Percentiles rank a stretch among this genome's conserved stretches.
Evolutionary conservation across 1,139 yeast species (phyloP).

Genomic region (Taphrina pruni): DNA sequence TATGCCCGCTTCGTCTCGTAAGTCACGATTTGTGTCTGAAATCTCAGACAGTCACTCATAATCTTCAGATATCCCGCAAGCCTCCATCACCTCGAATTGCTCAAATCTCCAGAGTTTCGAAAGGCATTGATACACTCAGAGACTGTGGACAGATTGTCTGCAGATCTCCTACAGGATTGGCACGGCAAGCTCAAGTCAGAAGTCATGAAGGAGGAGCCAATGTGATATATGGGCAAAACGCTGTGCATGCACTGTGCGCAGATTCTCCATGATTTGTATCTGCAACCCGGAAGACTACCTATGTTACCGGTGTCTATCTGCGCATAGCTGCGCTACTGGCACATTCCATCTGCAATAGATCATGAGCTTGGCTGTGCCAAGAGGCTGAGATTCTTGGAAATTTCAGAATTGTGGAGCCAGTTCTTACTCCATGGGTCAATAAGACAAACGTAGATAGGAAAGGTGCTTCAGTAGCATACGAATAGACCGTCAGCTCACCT

Average conservation of each 20-base stretch:
- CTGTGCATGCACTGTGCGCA: background rate
- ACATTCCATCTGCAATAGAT: no score
- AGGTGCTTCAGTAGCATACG: no score
- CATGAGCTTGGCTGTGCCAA: no score
- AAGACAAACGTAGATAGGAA: background rate
- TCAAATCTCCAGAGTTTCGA: constrained; percentile 55
- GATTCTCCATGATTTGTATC: no score
- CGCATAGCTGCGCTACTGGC: no score
- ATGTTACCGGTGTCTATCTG: no score
- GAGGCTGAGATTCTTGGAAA: background rate
- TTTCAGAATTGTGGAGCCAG: constrained; percentile 7
- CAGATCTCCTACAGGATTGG: constrained; percentile 16
- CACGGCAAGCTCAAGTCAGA: background rate
- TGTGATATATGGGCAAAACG: background rate
- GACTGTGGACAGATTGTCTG: constrained; percentile 47
- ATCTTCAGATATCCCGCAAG: constrained; percentile 65
- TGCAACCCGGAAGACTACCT: no score
- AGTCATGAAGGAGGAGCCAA: constrained; percentile 2
- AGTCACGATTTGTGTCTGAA: constrained; percentile 15
- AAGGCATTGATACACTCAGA: constrained; percentile 55
- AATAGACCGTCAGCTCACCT: no score
- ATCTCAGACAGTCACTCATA: background rate
- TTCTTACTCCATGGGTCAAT: background rate
- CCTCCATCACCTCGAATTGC: constrained; percentile 65
- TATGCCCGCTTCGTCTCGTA: constrained; percentile 67